A percentile compares a stretch with the other conserved stretches of the same genome.
Conservation (phyloP, 108 stramenopile species). For the Conticribra guillardii region DNA sequence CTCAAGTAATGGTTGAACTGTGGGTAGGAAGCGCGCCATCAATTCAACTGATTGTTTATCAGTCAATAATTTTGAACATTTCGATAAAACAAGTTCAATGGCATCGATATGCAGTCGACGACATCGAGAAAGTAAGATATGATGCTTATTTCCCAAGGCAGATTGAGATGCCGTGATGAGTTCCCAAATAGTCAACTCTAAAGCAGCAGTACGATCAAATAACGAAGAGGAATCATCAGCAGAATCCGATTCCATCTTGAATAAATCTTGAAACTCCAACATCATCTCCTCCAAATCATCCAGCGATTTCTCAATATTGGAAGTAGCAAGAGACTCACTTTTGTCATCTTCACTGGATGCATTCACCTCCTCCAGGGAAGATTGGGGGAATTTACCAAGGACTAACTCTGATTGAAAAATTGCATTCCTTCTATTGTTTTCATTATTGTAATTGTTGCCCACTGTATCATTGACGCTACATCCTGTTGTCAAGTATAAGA, state of each 20-base stretch:
- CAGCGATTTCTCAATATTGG: constrained; percentile 67
- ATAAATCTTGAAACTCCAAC: constrained; percentile 39
- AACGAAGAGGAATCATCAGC: constrained; percentile 6
- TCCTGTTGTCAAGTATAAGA: constrained; percentile 12
- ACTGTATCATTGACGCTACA: not conserved
- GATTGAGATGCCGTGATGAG: constrained; percentile 54
- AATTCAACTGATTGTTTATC: constrained; percentile 35
- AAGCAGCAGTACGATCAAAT: constrained; percentile 59
- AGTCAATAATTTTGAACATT: constrained; percentile 25
- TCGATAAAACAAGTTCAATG: constrained; percentile 44
- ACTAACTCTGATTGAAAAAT: constrained; percentile 55
- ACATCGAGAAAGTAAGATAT: constrained; percentile 73
- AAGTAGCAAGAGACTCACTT: constrained; percentile 33
- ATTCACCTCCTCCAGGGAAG: constrained; percentile 25
- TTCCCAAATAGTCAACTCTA: constrained; percentile 65
- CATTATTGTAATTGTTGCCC: not conserved
- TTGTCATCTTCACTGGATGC: constrained; percentile 22
- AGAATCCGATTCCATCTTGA: constrained; percentile 9
- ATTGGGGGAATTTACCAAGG: constrained; percentile 57
- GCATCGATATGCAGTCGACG: constrained; percentile 62
- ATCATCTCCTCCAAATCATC: constrained; percentile 66
- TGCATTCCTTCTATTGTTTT: not conserved
- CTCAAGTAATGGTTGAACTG: constrained; percentile 30
- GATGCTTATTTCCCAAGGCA: constrained; percentile 56
- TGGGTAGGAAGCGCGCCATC: constrained; percentile 54